A percentile compares a stretch with the other conserved stretches of the same genome.
phyloP scores from a whole-genome alignment of 2,329 filamentous ascomycete species.

The Metarhizium rileyi region DNA sequence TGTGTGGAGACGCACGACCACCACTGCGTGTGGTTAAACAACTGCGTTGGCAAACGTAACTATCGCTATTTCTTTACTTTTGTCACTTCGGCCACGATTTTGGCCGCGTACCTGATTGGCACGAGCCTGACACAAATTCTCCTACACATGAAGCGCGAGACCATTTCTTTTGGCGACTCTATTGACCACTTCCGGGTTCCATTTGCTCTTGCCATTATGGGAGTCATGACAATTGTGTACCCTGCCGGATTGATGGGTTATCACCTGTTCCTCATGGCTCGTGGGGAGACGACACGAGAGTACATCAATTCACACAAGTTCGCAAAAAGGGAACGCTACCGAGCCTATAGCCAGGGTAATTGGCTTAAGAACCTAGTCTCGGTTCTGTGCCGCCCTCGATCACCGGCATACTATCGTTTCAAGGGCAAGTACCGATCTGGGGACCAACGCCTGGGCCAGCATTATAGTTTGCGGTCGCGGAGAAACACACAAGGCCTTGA shows the following conservation, averaged over 20 bases:
- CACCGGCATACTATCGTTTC: conserved; percentile 83
- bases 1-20: conserved; percentile 97
- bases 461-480: conserved; percentile 27
- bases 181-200: conserved; percentile 66
- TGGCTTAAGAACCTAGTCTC: conserved; percentile 69
- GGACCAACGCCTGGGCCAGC: conserved; percentile 69
- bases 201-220: conserved; percentile 84
- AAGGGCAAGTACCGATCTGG: conserved; percentile 68
- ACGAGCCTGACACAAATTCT: conserved; percentile 74
- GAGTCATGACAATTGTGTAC: conserved; percentile 64
- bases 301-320: conserved; percentile 97
- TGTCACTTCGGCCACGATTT: conserved; percentile 66
- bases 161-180: conserved; percentile 57
- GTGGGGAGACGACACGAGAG: conserved; percentile 91
- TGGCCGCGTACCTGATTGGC: conserved; percentile 66
- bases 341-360: conserved; percentile 76
- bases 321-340: conserved; percentile 78
- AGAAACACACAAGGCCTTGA: conserved; percentile 53
- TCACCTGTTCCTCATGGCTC: conserved; percentile 80
- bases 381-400: conserved; percentile 72
- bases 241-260: conserved; percentile 77
- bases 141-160: conserved; percentile 54
- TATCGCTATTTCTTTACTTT: conserved; percentile 98
- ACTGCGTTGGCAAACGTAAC: conserved; percentile 92
- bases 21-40: conserved; percentile 98